Evolutionary conservation across 2,329 filamentous ascomycete species (phyloP).

Genomic region (Cladosporium oxysporum): DNA sequence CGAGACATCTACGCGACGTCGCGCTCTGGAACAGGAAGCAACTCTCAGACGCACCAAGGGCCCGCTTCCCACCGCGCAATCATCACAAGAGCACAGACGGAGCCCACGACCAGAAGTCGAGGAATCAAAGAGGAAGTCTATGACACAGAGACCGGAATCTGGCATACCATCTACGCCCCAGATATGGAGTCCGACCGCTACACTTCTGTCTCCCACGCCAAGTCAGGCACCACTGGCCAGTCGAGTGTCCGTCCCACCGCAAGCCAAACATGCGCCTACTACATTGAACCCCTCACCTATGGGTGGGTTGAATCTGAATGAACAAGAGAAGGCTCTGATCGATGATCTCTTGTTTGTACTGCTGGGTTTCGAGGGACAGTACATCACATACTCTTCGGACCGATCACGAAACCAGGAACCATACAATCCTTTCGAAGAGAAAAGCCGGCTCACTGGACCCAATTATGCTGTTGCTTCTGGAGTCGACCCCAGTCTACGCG

Average conservation of each 20-base stretch:
- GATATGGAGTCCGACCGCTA: constrained; percentile 77
- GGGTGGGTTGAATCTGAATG: constrained; percentile 70
- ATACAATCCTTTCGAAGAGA: constrained; percentile 82
- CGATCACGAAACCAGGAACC: constrained; percentile 50
- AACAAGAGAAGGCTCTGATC: constrained; percentile 82
- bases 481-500: constrained; percentile 86
- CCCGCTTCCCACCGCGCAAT: constrained; percentile 10
- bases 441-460: constrained; percentile 82
- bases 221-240: constrained; percentile 67
- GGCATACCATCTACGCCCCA: constrained; percentile 21
- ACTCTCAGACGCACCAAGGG: constrained; percentile 16
- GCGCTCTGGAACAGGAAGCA: constrained; percentile 16
- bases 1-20: constrained; percentile 19
- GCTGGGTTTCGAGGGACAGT: constrained; percentile 98
- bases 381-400: constrained; percentile 71
- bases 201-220: constrained; percentile 67
- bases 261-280: constrained; percentile 67
- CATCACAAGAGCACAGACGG: constrained; percentile 13
- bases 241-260: constrained; percentile 62
- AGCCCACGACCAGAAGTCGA: constrained; percentile 15
- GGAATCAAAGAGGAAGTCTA: constrained; percentile 1
- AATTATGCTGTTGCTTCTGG: constrained; percentile 77
- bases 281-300: constrained; percentile 69
- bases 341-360: constrained; percentile 93
- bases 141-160: not conserved